phyloP scores from a whole-genome alignment of 768 basidiomycete genomes.

The Leucogyrophana mollusca region DNA sequence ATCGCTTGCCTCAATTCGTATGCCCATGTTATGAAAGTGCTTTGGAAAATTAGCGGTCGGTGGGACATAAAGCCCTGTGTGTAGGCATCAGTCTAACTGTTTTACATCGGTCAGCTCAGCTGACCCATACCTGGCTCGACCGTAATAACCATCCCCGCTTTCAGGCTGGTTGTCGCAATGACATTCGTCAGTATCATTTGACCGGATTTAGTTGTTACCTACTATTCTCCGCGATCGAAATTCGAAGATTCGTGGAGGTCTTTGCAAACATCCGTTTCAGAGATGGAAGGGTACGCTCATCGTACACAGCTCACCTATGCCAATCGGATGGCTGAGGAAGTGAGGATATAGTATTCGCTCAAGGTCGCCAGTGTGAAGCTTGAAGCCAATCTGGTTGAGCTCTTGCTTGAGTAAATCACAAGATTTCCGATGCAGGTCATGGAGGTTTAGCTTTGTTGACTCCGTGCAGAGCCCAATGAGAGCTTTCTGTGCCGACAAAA shows the following conservation, averaged over 20 bases:
- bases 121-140: slow-evolving; percentile 71
- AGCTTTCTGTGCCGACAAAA: slow-evolving; percentile 70
- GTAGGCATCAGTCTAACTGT: slow-evolving; percentile 6
- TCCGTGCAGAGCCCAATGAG: slow-evolving; percentile 64
- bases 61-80: slow-evolving; percentile 83
- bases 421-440: slow-evolving; percentile 76
- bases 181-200: slow-evolving; percentile 4
- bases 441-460: slow-evolving; percentile 52
- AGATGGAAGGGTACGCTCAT: too few species aligned
- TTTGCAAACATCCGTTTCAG: too few species aligned
- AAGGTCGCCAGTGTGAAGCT: slow-evolving; percentile 50
- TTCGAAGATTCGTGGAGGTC: slow-evolving; percentile 87
- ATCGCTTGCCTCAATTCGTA: slow-evolving; percentile 96
- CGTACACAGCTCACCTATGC: slow-evolving; percentile 58
- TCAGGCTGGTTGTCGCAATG: slow-evolving; percentile 45
- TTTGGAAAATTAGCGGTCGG: slow-evolving; percentile 75
- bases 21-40: slow-evolving; percentile 86
- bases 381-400: slow-evolving; percentile 61
- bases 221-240: slow-evolving; percentile 55
- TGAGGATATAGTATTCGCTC: slow-evolving; percentile 85
- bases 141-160: slow-evolving; percentile 88
- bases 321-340: slow-evolving; percentile 88
- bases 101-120: too few species aligned
- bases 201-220: slow-evolving; percentile 22
- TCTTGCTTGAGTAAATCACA: slow-evolving; percentile 67